These are phyloP conservation scores for Yamadazyma friedrichii DNA, from an alignment of 1,139 yeast genomes.

Conservation along the genomic window DNA sequence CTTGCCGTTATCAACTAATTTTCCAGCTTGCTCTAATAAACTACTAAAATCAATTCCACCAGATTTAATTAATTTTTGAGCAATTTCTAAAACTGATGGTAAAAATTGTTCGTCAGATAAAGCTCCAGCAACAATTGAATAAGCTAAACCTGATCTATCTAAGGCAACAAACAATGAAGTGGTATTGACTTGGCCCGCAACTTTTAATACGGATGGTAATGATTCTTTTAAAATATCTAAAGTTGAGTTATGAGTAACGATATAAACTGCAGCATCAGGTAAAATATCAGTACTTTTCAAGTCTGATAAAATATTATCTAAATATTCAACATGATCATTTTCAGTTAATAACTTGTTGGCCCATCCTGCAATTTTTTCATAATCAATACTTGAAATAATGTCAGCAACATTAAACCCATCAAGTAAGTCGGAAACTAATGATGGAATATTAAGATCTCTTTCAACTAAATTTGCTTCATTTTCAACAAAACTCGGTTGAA, in stretches of 20 bases:
- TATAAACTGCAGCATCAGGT: conserved; percentile 25
- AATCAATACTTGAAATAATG: conserved; percentile 20
- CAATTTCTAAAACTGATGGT: conserved; percentile 27
- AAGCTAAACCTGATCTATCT: conserved; percentile 35
- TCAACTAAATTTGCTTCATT: conserved; percentile 17
- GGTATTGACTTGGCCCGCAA: conserved; percentile 22
- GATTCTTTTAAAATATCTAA: conserved; percentile 19
- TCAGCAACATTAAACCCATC: conserved; percentile 22
- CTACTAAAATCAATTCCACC: conserved; percentile 20
- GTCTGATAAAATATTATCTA: conserved; percentile 26
- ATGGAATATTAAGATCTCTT: conserved; percentile 21
- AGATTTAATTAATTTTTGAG: conserved; percentile 20
- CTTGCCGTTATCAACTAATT: conserved; percentile 10
- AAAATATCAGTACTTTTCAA: conserved; percentile 26
- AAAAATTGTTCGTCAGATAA: conserved; percentile 27
- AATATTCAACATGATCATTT: conserved; percentile 22
- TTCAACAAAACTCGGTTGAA: conserved; percentile 12
- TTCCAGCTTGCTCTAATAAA: conserved; percentile 20
- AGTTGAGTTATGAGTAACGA: conserved; percentile 27
- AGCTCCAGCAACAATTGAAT: conserved; percentile 26
- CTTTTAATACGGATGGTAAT: conserved; percentile 19
- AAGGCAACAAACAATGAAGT: conserved; percentile 34
- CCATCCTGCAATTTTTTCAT: conserved; percentile 33
- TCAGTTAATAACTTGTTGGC: conserved; percentile 26
- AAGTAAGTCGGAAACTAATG: conserved; percentile 16